Conservation (phyloP, 1,284 basidiomycete genomes). For the Somion occarium region DNA sequence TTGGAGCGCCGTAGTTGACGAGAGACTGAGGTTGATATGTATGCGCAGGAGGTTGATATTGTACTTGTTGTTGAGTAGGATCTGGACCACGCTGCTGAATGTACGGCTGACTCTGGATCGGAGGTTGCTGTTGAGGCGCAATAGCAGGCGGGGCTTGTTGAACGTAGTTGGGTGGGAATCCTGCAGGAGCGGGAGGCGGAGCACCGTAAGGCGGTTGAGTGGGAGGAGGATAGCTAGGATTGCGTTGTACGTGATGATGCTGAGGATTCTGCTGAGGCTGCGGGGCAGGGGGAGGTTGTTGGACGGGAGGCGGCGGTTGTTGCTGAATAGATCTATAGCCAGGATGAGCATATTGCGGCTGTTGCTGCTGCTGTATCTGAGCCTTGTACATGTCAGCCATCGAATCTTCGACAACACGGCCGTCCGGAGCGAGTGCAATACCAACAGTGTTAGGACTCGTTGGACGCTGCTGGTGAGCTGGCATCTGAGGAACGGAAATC, state of each 20-base stretch:
- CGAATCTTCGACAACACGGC: slow-evolving; percentile 75
- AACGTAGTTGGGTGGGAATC: slow-evolving; percentile 11
- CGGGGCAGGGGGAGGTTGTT: slow-evolving; percentile 29
- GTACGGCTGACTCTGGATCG: slow-evolving; percentile 17
- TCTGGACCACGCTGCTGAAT: slow-evolving; percentile 7
- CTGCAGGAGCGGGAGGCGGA: slow-evolving; percentile 14
- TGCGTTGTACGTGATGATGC: slow-evolving; percentile 24
- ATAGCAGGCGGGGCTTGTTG: slow-evolving; percentile 11
- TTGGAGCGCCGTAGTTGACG: background rate
- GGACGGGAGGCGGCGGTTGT: slow-evolving; percentile 20
- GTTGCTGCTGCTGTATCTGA: slow-evolving; percentile 19
- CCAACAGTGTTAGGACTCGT: slow-evolving; percentile 49
- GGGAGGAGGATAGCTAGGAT: slow-evolving; percentile 21
- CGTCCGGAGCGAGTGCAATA: slow-evolving; percentile 73
- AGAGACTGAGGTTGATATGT: slow-evolving; percentile 13
- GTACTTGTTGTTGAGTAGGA: background rate
- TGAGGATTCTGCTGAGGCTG: slow-evolving; percentile 14
- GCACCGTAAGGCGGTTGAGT: slow-evolving; percentile 21
- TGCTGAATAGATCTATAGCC: slow-evolving; percentile 8
- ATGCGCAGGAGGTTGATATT: slow-evolving; percentile 12
- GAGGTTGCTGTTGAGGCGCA: slow-evolving; percentile 7
- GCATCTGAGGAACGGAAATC: slow-evolving; percentile 22
- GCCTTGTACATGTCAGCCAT: slow-evolving; percentile 63
- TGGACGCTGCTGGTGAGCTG: slow-evolving; percentile 26
- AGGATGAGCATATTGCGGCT: slow-evolving; percentile 3